Evolutionary conservation across 1,284 basidiomycete genomes (phyloP).

Genomic region (Fomitopsis betulina): DNA sequence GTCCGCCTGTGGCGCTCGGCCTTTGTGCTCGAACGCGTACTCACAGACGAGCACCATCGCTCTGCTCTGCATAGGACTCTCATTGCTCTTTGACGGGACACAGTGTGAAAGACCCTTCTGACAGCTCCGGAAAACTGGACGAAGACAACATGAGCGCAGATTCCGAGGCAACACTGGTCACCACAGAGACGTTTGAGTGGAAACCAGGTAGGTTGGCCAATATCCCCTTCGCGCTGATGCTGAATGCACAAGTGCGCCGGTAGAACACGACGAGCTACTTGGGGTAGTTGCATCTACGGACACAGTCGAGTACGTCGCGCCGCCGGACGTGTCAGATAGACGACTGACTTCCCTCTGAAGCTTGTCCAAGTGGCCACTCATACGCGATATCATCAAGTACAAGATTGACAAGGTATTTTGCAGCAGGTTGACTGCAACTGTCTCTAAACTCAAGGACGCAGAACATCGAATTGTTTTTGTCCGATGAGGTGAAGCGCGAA

Average conservation of each 20-base stretch:
- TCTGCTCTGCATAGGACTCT: background rate
- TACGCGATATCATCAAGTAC: conserved; percentile 70
- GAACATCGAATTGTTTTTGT: conserved; percentile 58
- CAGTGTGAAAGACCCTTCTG: background rate
- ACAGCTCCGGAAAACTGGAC: background rate
- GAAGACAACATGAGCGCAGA: background rate
- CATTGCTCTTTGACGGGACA: background rate
- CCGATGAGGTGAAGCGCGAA: conserved; percentile 23
- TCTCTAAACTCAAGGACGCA: conserved; percentile 24
- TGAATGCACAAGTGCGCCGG: conserved; percentile 18
- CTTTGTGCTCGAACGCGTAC: background rate
- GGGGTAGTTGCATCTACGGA: conserved; percentile 69
- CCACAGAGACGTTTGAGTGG: conserved; percentile 17
- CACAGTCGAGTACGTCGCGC: conserved; percentile 62
- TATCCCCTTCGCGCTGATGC: background rate
- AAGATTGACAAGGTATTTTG: conserved; percentile 62
- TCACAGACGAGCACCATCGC: background rate
- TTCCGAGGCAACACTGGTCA: background rate
- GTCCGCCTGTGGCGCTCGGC: too few species aligned
- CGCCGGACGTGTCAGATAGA: background rate
- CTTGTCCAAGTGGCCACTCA: conserved; percentile 49
- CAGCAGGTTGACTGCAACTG: conserved; percentile 6
- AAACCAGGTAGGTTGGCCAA: conserved; percentile 18
- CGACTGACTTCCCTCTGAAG: conserved; percentile 35
- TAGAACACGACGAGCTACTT: conserved; percentile 63